Evolutionary conservation across 306 rosid species (phyloP).

Genomic region (Castanea sativa): DNA sequence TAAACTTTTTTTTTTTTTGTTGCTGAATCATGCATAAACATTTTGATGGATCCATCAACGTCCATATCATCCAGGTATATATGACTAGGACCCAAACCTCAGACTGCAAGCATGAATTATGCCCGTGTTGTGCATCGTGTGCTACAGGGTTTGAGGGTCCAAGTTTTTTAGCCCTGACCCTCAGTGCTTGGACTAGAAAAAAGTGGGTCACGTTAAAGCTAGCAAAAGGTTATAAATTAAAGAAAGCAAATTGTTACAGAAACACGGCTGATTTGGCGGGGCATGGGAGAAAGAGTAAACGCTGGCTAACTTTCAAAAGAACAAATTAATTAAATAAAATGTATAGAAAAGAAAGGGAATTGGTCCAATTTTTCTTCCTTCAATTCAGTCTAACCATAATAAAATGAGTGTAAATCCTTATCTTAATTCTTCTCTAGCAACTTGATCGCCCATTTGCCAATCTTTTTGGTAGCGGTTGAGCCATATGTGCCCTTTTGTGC

Average conservation of each 20-base stretch:
- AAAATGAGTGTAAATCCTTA: not conserved
- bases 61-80: no score
- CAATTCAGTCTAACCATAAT: not conserved
- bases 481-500: not conserved
- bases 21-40: no score
- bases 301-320: no score
- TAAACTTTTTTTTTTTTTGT: no score
- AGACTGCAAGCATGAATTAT: no score
- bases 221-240: not conserved
- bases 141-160: slow-evolving; percentile 16
- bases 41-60: no score
- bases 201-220: slow-evolving; percentile 17
- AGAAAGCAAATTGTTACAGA: not conserved
- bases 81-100: no score
- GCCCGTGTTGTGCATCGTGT: slow-evolving; percentile 18
- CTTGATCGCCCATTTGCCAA: slow-evolving; percentile 29
- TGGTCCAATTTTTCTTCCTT: slow-evolving; percentile 7
- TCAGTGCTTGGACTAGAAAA: not conserved
- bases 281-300: not conserved
- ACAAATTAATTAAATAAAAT: not conserved
- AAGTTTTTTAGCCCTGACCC: slow-evolving; percentile 3
- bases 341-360: not conserved
- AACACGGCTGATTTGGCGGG: not conserved
- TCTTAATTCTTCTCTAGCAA: slow-evolving; percentile 26
- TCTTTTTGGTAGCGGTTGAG: slow-evolving; percentile 13